Percentiles rank a stretch among this genome's conserved stretches.
These are phyloP conservation scores for Pseudogymnoascus sp. DNA, from an alignment of 2,329 filamentous ascomycete species.

Conservation along the genomic window DNA sequence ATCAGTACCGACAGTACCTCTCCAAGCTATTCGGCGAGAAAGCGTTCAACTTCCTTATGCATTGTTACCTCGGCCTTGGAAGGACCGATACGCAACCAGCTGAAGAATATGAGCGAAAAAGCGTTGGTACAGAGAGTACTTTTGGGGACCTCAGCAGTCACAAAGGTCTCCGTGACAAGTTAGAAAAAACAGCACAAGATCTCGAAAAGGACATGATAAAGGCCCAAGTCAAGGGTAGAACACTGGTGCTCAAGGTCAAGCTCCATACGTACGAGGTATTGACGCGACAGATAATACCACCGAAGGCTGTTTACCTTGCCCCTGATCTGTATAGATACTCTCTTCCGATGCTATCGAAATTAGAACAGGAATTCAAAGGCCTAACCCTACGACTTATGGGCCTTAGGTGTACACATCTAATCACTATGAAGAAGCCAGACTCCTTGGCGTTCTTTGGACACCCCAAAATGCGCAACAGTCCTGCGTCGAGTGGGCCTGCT, in stretches of 20 bases:
- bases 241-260: slow-evolving; percentile 86
- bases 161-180: slow-evolving; percentile 63
- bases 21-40: slow-evolving; percentile 84
- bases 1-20: slow-evolving; percentile 65
- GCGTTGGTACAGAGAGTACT: slow-evolving; percentile 87
- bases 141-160: slow-evolving; percentile 74
- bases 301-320: slow-evolving; percentile 64
- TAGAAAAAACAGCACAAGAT: slow-evolving; percentile 75
- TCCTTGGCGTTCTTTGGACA: slow-evolving; percentile 73
- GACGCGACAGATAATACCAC: slow-evolving; percentile 71
- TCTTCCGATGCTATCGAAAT: slow-evolving; percentile 73
- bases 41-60: slow-evolving; percentile 77
- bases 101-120: slow-evolving; percentile 87
- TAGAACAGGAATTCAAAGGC: slow-evolving; percentile 75
- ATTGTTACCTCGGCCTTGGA: slow-evolving; percentile 79
- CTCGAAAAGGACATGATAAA: slow-evolving; percentile 77
- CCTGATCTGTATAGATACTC: slow-evolving; percentile 80
- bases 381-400: slow-evolving; percentile 84
- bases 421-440: slow-evolving; percentile 77
- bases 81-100: slow-evolving; percentile 78
- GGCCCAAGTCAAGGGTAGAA: slow-evolving; percentile 82
- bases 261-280: slow-evolving; percentile 89
- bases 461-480: slow-evolving; percentile 25
- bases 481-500: slow-evolving; percentile 18
- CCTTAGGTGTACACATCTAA: slow-evolving; percentile 76